These are phyloP conservation scores for Cryptomeria japonica DNA, from an alignment of 75 land plant genomes.

Conservation along the genomic window DNA sequence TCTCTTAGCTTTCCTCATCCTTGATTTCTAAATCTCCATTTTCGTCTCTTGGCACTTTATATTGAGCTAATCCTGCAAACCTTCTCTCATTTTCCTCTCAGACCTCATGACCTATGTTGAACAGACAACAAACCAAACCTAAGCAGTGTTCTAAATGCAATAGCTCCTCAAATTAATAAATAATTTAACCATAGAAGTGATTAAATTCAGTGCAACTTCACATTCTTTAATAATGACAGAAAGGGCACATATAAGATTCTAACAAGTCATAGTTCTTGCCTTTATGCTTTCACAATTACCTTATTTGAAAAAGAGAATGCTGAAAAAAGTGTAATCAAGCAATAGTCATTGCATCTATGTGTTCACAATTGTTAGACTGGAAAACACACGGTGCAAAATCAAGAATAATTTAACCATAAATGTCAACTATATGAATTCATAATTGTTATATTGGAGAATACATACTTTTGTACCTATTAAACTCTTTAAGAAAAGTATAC, in stretches of 20 bases:
- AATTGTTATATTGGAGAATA: too few relatives aligned
- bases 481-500: too few relatives aligned
- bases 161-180: too few relatives aligned
- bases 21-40: too few relatives aligned
- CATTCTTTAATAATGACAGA: not conserved
- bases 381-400: not conserved
- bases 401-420: not conserved
- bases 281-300: not conserved
- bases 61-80: too few relatives aligned
- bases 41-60: too few relatives aligned
- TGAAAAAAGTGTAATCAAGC: not conserved
- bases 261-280: not conserved
- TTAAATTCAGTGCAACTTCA: not conserved
- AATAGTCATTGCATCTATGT: not conserved
- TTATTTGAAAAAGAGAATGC: too few relatives aligned
- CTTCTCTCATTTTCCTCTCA: too few relatives aligned
- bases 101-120: not conserved
- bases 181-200: not conserved
- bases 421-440: not conserved
- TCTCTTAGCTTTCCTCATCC: too few relatives aligned
- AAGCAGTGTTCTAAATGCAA: not conserved
- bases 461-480: not conserved
- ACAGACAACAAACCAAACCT: not conserved
- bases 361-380: not conserved
- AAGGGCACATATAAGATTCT: not conserved